These are phyloP conservation scores for Oryza glumipatula DNA, from an alignment of 176 grass and related monocot species.

Conservation along the genomic window DNA sequence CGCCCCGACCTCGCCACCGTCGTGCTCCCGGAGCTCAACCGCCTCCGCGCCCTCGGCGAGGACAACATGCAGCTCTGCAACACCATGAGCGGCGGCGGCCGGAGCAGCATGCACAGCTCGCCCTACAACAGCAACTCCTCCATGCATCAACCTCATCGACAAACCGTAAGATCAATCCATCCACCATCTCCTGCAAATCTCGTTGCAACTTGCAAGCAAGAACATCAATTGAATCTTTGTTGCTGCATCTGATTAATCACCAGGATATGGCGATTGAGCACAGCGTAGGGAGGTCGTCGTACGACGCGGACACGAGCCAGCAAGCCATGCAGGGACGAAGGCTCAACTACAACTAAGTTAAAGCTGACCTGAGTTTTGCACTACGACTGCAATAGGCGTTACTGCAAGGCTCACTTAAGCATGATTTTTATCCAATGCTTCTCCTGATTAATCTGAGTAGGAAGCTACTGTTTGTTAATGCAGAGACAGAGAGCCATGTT, in stretches of 20 bases:
- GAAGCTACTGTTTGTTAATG: background rate
- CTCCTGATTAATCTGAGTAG: background rate
- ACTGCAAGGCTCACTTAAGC: background rate
- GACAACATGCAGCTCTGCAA: constrained; percentile 53
- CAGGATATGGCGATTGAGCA: constrained; percentile 40
- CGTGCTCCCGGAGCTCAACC: constrained; percentile 73
- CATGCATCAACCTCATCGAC: constrained; percentile 21
- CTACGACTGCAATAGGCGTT: background rate
- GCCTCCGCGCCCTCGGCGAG: constrained; percentile 62
- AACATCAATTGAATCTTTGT: background rate
- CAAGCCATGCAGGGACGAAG: constrained; percentile 28
- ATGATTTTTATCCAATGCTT: background rate
- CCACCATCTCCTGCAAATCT: background rate
- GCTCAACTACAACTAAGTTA: constrained; percentile 29
- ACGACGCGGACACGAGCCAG: constrained; percentile 16
- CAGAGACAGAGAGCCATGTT: background rate
- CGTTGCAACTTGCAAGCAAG: background rate
- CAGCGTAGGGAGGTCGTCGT: constrained; percentile 22
- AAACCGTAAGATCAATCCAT: constrained; percentile 27
- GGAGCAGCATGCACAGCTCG: constrained; percentile 37
- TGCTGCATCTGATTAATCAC: background rate
- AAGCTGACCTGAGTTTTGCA: background rate
- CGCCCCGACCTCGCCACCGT: constrained; percentile 71
- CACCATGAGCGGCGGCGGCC: constrained; percentile 9
- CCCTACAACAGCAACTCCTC: constrained; percentile 31